Evolutionary conservation across 202 grass and related monocot genomes (phyloP).

Genomic region (Hordeum pubiflorum): DNA sequence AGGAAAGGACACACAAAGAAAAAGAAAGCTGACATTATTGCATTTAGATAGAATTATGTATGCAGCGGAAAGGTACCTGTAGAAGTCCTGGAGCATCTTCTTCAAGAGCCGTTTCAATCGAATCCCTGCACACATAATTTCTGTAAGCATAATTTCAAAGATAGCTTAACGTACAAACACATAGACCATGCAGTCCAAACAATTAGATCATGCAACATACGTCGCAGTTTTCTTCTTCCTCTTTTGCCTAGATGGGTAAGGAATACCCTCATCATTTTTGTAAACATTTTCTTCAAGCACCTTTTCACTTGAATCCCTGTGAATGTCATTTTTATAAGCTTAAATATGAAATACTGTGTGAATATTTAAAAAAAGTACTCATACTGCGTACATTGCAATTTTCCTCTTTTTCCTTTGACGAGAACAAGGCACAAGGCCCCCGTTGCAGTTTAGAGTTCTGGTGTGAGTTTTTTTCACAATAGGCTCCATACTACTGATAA

Average conservation of each 20-base stretch:
- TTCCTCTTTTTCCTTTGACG: slow-evolving; percentile 48
- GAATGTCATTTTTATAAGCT: background rate
- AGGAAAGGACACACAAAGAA: slow-evolving; percentile 19
- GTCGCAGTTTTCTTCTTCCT: slow-evolving; percentile 72
- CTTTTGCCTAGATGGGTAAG: slow-evolving; percentile 39
- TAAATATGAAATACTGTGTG: slow-evolving; percentile 8
- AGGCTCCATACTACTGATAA: slow-evolving; percentile 1
- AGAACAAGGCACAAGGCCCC: slow-evolving; percentile 12
- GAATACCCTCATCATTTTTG: slow-evolving; percentile 8
- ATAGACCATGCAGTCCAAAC: background rate
- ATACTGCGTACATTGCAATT: slow-evolving; percentile 40
- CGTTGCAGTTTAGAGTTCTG: slow-evolving; percentile 8
- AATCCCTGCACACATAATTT: slow-evolving; percentile 57
- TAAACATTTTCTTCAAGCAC: slow-evolving; percentile 50
- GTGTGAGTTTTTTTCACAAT: background rate
- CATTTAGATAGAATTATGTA: slow-evolving; percentile 11
- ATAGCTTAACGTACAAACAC: slow-evolving; percentile 14
- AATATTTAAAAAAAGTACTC: slow-evolving; percentile 8
- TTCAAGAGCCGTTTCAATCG: slow-evolving; percentile 71
- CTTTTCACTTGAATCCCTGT: slow-evolving; percentile 61
- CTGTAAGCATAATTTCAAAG: slow-evolving; percentile 7
- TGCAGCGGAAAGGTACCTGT: slow-evolving; percentile 37
- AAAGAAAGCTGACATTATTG: slow-evolving; percentile 7
- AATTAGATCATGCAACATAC: slow-evolving; percentile 27
- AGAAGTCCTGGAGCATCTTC: slow-evolving; percentile 98